Base-by-base conservation (phyloP, 805 yeast genomes). In the Priceomyces melissophilus region DNA sequence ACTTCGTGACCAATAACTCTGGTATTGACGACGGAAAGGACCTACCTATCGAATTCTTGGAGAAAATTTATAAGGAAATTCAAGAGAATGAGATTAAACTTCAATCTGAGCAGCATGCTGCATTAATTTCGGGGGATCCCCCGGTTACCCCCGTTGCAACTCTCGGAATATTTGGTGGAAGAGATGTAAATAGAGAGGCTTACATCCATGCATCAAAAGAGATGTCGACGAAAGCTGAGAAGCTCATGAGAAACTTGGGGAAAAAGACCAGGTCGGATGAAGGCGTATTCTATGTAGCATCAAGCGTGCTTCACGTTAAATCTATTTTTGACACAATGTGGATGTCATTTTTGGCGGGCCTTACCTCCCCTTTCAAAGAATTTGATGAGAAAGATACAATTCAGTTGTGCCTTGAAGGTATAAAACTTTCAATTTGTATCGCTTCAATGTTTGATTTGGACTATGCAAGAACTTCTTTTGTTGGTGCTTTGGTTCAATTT, bases 321-420 rank as follows among this genome's bases (percentile, higher is more conserved):
- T 90, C 97, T 1, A 87, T 95, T 57, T 91, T 93, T 65, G 96
- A 91, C 53, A 87, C 87, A 12, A 68, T 86, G 33, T 93, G 99
- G 99, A 90, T 95, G 96, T 88, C 97, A 0, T 78, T 93, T 36
- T 72, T 93, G 49, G 98, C 98, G 5, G 97, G 95, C 0, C 71
- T 93, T 37, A 89, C 97, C 0, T 91, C 95, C 3, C 95, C 96
- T 4, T 89, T 90, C 69, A 88, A 84, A 57, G 96, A 88, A 41
- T 82, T 84, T 47, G 89, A 86, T 50, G 93, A 87, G 50, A 75
- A 73, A 14, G 88, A 82, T 40, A 75, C 84, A 9, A 76, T 86
- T 3, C 76, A 71, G 37, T 63, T 75, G 7, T 83, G 96, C 50
- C 65, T 93, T 40, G 96, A 87, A 48, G 99, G 99, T 15, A 78